Conservation (phyloP, 2,329 filamentous ascomycete genomes). For the Curvularia hawaiiensis region DNA sequence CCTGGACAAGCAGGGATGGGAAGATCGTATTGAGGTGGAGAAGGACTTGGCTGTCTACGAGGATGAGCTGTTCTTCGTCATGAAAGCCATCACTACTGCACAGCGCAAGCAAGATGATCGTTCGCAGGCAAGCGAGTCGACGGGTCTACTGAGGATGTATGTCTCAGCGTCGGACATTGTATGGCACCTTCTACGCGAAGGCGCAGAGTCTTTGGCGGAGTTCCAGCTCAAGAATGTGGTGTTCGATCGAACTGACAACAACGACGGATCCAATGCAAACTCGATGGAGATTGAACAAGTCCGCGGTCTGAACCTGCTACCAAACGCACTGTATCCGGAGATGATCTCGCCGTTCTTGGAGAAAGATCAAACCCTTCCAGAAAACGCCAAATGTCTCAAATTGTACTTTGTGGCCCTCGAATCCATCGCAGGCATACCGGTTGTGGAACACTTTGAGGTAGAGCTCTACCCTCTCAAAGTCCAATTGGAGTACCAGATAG, state of each 20-base stretch:
- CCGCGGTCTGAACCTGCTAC: slow-evolving; percentile 85
- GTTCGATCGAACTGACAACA: slow-evolving; percentile 95
- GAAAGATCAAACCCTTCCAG: slow-evolving; percentile 57
- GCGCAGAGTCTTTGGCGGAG: slow-evolving; percentile 86
- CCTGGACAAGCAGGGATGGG: slow-evolving; percentile 87
- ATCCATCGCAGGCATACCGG: slow-evolving; percentile 94
- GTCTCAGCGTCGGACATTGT: slow-evolving; percentile 95
- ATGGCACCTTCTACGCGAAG: slow-evolving; percentile 92
- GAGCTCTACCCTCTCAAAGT: slow-evolving; percentile 91
- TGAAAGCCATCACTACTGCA: slow-evolving; percentile 98
- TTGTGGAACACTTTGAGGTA: slow-evolving; percentile 96
- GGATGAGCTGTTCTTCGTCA: slow-evolving; percentile 98
- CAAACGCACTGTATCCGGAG: slow-evolving; percentile 90
- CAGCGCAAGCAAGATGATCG: slow-evolving; percentile 81
- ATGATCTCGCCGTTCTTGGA: slow-evolving; percentile 93
- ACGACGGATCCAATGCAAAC: slow-evolving; percentile 95
- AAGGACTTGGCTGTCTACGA: slow-evolving; percentile 87
- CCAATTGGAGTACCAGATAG: slow-evolving; percentile 89
- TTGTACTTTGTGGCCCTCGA: slow-evolving; percentile 99
- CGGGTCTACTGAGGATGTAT: slow-evolving; percentile 85
- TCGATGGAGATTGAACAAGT: slow-evolving; percentile 86
- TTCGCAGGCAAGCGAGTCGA: slow-evolving; percentile 67
- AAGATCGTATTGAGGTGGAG: slow-evolving; percentile 86
- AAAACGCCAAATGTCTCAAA: slow-evolving; percentile 81
- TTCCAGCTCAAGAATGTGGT: slow-evolving; percentile 89